phyloP scores from a whole-genome alignment of 2,329 filamentous ascomycete genomes.

The Cercospora citrullina region DNA sequence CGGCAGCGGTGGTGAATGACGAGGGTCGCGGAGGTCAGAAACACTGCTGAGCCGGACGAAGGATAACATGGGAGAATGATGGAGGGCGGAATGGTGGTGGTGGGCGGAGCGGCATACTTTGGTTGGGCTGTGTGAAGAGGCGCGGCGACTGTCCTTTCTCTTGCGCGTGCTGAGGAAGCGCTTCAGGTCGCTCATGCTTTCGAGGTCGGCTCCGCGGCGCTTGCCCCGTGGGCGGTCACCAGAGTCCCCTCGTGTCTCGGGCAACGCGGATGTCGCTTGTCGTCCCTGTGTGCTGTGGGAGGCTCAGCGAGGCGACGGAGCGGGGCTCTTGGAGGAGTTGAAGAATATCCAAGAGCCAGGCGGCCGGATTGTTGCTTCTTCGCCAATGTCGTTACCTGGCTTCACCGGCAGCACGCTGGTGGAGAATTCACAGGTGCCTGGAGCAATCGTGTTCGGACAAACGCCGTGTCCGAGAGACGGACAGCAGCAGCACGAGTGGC shows the following conservation, averaged over 20 bases:
- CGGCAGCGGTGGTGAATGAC: slow-evolving; percentile 11
- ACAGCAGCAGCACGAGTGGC: not conserved
- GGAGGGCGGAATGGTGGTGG: not conserved
- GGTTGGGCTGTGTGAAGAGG: slow-evolving; percentile 22
- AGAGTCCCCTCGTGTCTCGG: not conserved
- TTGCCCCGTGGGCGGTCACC: slow-evolving; percentile 10
- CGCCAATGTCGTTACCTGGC: not conserved
- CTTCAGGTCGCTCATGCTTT: slow-evolving; percentile 54
- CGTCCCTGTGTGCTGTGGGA: not conserved
- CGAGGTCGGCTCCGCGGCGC: slow-evolving; percentile 1
- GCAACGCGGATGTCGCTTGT: not conserved
- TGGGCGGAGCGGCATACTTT: slow-evolving; percentile 23
- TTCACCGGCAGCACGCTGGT: not conserved
- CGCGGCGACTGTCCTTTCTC: slow-evolving; percentile 44
- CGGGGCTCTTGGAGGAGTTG: not conserved
- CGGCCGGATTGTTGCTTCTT: not conserved
- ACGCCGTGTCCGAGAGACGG: not conserved
- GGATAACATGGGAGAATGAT: slow-evolving; percentile 6
- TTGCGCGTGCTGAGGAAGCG: slow-evolving; percentile 72
- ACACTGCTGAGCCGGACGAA: not conserved
- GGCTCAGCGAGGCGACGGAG: not conserved
- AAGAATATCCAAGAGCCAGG: not conserved
- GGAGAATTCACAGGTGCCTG: not conserved
- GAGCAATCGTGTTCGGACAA: not conserved
- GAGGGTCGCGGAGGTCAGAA: slow-evolving; percentile 7